Evolutionary conservation across 306 rosid species (phyloP), one percentile per base, ranked within the genome.

Genomic region (Vigna hirtella): DNA sequence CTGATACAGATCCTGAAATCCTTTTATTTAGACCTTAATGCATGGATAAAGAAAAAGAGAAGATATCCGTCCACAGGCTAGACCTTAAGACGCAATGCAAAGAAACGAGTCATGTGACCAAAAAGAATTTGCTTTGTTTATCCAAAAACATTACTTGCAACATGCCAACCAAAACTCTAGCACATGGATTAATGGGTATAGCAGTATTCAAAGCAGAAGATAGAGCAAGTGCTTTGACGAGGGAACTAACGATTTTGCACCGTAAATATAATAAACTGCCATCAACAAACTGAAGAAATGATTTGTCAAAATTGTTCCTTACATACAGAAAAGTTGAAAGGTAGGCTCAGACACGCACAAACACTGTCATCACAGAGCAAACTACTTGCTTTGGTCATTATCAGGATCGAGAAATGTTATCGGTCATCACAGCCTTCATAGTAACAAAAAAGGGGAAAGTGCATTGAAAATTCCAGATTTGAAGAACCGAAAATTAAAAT

Each of bases 301-400:
- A 20, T 20, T 52, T 52, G 26, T 52, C 58, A 52, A 42, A 26
- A 42, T 42, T 8, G 15, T 14, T 48, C 57, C 15, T 4, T 14
- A 40, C 1, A 72, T 14, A 7, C 0, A 72, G 22, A 15, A 15
- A 58, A 43, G 9, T 26, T 14, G 7, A 74, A 78, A 18, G 36
- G 73, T 50, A 79, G 91, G 96, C 92, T 89, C 93, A 91, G 93
- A 84, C 96, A 89, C 92, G 89, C 93, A 89, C 86, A 91, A 89
- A 86, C 55, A 66, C 88, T 16, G 86, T 91, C 96, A 85, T 87
- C 87, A 89, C 36, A 58, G 49, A 79, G 76, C 81, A 70, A 73
- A 5, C 20, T 1, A 72, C 81, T 76, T 71, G 85, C 83, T 64
- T 58, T 76, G 74, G 88, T 81, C 86, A 75, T 71, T 34, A 66